Evolutionary conservation across 106 monocot species (phyloP).

Genomic region (Vanilla planifolia): DNA sequence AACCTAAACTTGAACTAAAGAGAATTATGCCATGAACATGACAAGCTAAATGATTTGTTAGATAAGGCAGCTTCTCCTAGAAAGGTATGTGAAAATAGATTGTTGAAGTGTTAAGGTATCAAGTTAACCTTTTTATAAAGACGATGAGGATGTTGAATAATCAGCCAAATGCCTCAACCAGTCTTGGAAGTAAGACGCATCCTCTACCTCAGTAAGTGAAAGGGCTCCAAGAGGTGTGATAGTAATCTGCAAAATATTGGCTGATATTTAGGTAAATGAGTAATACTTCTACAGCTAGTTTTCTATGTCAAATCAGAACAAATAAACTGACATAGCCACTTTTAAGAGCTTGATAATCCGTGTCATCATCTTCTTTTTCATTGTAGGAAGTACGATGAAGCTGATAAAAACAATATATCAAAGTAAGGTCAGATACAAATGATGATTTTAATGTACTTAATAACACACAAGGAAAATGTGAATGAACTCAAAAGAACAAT

Average conservation of each 20-base stretch:
- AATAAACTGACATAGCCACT: constrained; percentile 74
- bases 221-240: constrained; percentile 73
- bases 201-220: constrained; percentile 37
- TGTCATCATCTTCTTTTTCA: constrained; percentile 41
- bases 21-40: background rate
- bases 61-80: too few species aligned
- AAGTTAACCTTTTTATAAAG: constrained; percentile 35
- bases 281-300: background rate
- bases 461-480: background rate
- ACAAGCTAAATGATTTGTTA: too few species aligned
- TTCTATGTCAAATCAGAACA: background rate
- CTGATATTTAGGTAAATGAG: background rate
- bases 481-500: background rate
- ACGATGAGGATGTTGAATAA: constrained; percentile 28
- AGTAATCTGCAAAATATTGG: constrained; percentile 52
- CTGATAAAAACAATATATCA: background rate
- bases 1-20: background rate
- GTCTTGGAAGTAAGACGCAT: constrained; percentile 36
- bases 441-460: background rate
- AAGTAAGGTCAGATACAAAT: background rate
- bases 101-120: too few species aligned
- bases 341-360: constrained; percentile 46
- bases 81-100: too few species aligned
- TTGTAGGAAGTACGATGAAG: constrained; percentile 1
- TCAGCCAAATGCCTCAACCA: constrained; percentile 42